Conservation (phyloP, 257 asterid species). For the Echites panduratus region DNA sequence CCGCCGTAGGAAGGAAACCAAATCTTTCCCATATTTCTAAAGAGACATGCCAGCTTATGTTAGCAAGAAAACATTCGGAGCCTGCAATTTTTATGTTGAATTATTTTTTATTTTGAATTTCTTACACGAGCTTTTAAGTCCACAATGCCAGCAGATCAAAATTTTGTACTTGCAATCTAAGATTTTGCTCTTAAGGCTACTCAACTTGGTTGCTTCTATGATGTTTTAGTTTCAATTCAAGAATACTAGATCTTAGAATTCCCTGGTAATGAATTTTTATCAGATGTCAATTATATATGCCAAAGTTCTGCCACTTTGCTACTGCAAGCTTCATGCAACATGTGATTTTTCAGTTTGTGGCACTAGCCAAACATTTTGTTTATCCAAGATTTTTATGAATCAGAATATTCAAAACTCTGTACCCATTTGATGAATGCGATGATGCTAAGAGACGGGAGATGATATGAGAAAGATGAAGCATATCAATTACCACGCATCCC, state of each 20-base stretch:
- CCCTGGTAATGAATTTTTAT: not conserved
- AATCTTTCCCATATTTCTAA: not conserved
- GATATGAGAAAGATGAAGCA: not conserved
- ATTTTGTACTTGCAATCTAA: not conserved
- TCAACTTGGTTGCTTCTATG: not conserved
- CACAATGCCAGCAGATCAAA: not conserved
- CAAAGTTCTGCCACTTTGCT: not conserved
- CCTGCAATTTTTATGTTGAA: not conserved
- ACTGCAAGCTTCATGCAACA: not conserved
- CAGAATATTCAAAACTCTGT: not conserved
- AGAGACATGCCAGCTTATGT: not conserved
- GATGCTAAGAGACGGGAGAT: not conserved
- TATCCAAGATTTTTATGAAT: not conserved
- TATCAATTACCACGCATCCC: slow-evolving; percentile 66
- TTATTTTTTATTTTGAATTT: not conserved
- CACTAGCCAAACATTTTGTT: not conserved
- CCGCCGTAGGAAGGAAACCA: not conserved
- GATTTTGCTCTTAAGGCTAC: not conserved
- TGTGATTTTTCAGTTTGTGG: not conserved
- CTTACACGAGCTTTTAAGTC: not conserved
- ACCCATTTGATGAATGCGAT: not conserved
- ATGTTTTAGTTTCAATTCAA: not conserved
- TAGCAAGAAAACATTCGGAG: not conserved
- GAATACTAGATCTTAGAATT: not conserved
- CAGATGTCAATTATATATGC: not conserved